These are phyloP conservation scores for Aspergillus sp. DNA, from an alignment of 2,329 filamentous ascomycete species.

Conservation along the genomic window DNA sequence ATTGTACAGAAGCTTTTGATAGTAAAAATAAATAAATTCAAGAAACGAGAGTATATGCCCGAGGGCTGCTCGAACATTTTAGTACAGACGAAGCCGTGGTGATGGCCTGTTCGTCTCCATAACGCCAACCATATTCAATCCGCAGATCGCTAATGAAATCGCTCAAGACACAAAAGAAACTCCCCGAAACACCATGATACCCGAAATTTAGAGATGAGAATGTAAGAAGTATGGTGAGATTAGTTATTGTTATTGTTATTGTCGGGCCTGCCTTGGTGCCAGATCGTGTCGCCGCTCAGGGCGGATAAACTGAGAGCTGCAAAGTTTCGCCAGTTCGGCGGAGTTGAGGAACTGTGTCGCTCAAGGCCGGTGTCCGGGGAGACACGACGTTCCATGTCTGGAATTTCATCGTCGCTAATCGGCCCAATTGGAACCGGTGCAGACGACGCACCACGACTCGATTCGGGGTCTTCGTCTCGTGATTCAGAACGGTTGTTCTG, in stretches of 20 bases:
- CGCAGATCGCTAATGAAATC: slow-evolving; percentile 33
- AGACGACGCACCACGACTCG: slow-evolving; percentile 49
- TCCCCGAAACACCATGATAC: slow-evolving; percentile 13
- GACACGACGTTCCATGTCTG: slow-evolving; percentile 45
- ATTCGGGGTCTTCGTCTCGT: slow-evolving; percentile 43
- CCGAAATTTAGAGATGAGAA: slow-evolving; percentile 13
- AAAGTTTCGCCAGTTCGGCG: slow-evolving; percentile 45
- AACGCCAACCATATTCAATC: slow-evolving; percentile 30
- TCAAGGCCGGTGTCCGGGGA: slow-evolving; percentile 34
- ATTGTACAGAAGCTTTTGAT: neutral
- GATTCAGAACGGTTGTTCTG: slow-evolving; percentile 31
- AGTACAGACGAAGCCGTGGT: neutral
- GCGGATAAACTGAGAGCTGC: slow-evolving; percentile 46
- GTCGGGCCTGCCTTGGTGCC: slow-evolving; percentile 42
- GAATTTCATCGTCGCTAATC: slow-evolving; percentile 33
- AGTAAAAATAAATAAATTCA: neutral
- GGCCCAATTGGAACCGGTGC: slow-evolving; percentile 50
- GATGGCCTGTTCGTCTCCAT: neutral
- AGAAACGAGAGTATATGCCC: slow-evolving; percentile 1
- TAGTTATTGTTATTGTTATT: slow-evolving; percentile 42
- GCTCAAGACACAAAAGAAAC: slow-evolving; percentile 17
- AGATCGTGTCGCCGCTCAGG: slow-evolving; percentile 48
- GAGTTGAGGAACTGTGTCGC: slow-evolving; percentile 30
- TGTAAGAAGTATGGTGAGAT: slow-evolving; percentile 12
- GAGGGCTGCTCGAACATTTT: neutral